Evolutionary conservation across 805 yeast genomes (phyloP).

Genomic region (Cyberlindnera lachancei): DNA sequence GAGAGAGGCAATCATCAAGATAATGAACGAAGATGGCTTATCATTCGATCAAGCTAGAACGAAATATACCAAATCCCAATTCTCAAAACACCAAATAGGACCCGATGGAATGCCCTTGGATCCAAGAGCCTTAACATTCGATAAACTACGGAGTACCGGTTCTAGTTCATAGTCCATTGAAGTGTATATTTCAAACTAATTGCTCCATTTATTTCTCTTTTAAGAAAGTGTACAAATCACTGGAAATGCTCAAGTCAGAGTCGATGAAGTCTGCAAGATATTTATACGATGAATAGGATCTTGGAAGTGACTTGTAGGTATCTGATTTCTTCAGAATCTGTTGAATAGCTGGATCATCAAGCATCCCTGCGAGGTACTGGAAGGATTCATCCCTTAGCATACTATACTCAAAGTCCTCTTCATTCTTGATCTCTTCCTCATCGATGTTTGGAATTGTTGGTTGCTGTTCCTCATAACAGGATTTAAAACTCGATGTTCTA

Average conservation of each 20-base stretch:
- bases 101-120: constrained; percentile 63
- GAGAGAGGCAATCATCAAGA: constrained; percentile 38
- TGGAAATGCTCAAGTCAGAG: constrained; percentile 15
- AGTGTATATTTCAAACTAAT: neutral
- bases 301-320: constrained; percentile 15
- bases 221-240: constrained; percentile 14
- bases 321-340: constrained; percentile 10
- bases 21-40: constrained; percentile 46
- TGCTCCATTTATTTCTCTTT: constrained; percentile 3
- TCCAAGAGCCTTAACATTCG: constrained; percentile 52
- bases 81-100: constrained; percentile 47
- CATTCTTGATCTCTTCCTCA: too few species aligned
- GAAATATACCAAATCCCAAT: constrained; percentile 36
- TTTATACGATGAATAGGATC: constrained; percentile 27
- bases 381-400: constrained; percentile 32
- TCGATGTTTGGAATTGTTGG: too few species aligned
- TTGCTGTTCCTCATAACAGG: constrained; percentile 13
- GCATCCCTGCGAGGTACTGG: constrained; percentile 33
- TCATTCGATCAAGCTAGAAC: constrained; percentile 67
- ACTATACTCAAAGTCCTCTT: constrained; percentile 1
- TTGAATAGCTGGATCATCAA: constrained; percentile 20
- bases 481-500: too few species aligned
- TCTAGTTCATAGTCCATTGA: neutral
- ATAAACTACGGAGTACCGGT: constrained; percentile 7
- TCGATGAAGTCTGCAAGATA: constrained; percentile 29